Base-by-base conservation (phyloP, 1,284 basidiomycete species). In the Phlebopus sp. region DNA sequence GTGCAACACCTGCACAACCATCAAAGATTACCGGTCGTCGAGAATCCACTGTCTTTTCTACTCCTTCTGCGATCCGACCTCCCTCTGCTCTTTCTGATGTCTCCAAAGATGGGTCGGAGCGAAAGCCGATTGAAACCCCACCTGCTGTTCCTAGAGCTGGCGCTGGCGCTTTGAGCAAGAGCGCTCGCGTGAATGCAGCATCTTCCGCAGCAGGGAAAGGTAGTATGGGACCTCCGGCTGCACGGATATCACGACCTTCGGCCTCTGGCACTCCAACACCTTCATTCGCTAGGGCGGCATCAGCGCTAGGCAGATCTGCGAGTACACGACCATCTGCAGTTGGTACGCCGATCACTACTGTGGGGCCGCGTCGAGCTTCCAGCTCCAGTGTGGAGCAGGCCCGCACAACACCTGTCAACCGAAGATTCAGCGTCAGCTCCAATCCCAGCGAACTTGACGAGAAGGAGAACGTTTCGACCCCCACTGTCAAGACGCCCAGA, bases 71-170 rank as follows among this genome's bases (percentile, higher is more conserved):
- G 44, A 55, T 46, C 54, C 73, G 82, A 14, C 81, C 82, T 2
- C 65, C 76, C 0, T 84, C 82, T 1, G 73, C 71, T 1, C 63
- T 78, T 30, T 85, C 82, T 14, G 79, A 83, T 49, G 63, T 70
- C 5, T 73, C 73, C 21, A 76, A 67, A 38, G 70, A 73, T 4
- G 50, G 63, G 40, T 35, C 72, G 63, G 50, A 57, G 60, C 18
- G 61, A 59, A 52, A 64, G 59, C 18, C 51, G 7, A 52, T 52
- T 15, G 67, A 66, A 15, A 59, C 65, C 4, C 57, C 68, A 1
- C 51, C 60, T 0, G 50, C 8, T 19, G 36, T 43, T 1, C 46
- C 53, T 11, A 37, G 46, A 6, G 46, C 52, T 1, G 46, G 53
- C 38, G n/a, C 46, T 4, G 41, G 46, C n/a, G 67, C 76, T 8